Percentiles rank a stretch among this genome's conserved stretches.
Conservation (phyloP, 164 flowering plant species). For the Dillenia suffruticosa region DNA sequence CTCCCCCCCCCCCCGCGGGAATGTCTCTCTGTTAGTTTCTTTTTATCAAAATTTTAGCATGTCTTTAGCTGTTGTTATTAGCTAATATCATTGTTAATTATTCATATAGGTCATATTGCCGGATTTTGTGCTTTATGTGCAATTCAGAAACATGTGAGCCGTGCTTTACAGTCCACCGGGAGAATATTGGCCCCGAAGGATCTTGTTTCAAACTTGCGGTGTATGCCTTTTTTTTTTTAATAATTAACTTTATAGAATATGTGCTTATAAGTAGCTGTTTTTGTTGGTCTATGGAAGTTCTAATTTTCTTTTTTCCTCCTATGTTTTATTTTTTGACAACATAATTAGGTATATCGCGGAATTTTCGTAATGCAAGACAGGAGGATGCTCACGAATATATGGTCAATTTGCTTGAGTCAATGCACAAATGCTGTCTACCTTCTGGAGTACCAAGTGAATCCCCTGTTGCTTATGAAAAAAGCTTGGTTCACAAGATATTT, state of each 20-base stretch:
- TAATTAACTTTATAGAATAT: neutral
- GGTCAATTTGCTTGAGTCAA: slow-evolving; percentile 91
- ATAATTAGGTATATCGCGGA: slow-evolving; percentile 76
- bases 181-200: slow-evolving; percentile 80
- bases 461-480: slow-evolving; percentile 84
- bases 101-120: slow-evolving; percentile 67
- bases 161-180: slow-evolving; percentile 80
- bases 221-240: slow-evolving; percentile 56
- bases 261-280: neutral
- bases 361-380: slow-evolving; percentile 84
- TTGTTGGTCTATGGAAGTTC: no score
- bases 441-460: slow-evolving; percentile 90
- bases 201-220: slow-evolving; percentile 84
- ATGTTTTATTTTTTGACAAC: slow-evolving; percentile 40
- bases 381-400: slow-evolving; percentile 99
- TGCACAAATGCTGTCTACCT: slow-evolving; percentile 98
- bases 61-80: neutral
- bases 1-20: neutral
- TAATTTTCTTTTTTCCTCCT: neutral
- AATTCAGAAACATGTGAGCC: slow-evolving; percentile 90
- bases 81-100: slow-evolving; percentile 8
- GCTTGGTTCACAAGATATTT: slow-evolving; percentile 95
- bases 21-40: neutral
- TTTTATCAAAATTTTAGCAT: neutral
- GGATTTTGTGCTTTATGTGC: slow-evolving; percentile 99